Evolutionary conservation across 257 asterid species (phyloP).

Genomic region (Solanum dulcamara): DNA sequence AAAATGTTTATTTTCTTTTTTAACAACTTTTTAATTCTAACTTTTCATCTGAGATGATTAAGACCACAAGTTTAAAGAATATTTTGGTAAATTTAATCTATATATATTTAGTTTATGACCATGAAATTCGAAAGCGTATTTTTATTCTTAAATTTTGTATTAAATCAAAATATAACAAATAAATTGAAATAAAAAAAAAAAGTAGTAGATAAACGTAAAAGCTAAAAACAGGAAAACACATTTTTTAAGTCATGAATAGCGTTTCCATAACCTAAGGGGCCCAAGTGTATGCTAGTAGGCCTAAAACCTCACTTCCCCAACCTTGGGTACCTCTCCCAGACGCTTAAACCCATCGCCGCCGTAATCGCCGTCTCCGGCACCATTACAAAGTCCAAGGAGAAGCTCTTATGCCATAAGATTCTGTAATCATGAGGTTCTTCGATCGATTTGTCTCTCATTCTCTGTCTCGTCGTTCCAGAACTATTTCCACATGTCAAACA

Average conservation of each 20-base stretch:
- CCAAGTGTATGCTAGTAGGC: neutral
- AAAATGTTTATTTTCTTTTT: no score
- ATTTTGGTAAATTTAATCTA: no score
- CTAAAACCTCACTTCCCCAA: neutral
- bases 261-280: neutral
- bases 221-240: neutral
- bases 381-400: neutral
- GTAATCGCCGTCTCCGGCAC: neutral
- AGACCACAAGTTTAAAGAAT: no score
- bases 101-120: no score
- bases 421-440: neutral
- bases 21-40: no score
- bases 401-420: neutral
- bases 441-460: neutral
- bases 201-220: neutral
- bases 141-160: no score
- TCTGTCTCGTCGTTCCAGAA: constrained; percentile 17
- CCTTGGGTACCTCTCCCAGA: neutral
- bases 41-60: no score
- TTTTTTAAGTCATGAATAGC: neutral
- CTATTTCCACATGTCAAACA: constrained; percentile 5
- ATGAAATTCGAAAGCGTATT: no score
- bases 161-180: no score
- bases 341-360: neutral
- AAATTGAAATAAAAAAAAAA: no score